phyloP scores from a whole-genome alignment of 225 moss, liverwort and hornwort genomes.

The Sphagnum contortum region DNA sequence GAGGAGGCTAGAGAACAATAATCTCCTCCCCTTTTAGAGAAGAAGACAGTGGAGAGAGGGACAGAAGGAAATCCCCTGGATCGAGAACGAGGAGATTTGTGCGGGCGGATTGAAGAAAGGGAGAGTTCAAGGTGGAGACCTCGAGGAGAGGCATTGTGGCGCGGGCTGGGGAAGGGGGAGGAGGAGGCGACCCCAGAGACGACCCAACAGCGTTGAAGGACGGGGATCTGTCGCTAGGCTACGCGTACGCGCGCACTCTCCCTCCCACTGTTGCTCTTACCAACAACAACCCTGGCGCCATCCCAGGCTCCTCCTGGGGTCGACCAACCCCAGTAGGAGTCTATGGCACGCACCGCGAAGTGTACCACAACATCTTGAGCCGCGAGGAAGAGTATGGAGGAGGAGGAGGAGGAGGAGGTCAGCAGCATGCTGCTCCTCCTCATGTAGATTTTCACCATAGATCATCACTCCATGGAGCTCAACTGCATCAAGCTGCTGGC shows the following conservation, averaged over 20 bases:
- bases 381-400: constrained; percentile 35
- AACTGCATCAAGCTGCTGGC: too few relatives aligned
- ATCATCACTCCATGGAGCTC: too few relatives aligned
- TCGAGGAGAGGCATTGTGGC: constrained; percentile 41
- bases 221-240: constrained; percentile 58
- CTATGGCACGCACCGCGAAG: constrained; percentile 46
- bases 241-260: constrained; percentile 39
- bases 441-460: too few relatives aligned
- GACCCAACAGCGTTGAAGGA: constrained; percentile 49
- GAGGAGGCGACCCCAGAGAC: constrained; percentile 42
- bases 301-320: constrained; percentile 63
- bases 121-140: constrained; percentile 6
- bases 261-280: constrained; percentile 8
- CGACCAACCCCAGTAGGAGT: constrained; percentile 46
- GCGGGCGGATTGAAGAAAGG: too few relatives aligned
- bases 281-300: constrained; percentile 41
- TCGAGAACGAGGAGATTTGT: too few relatives aligned
- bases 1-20: neutral
- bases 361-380: constrained; percentile 44
- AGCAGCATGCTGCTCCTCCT: too few relatives aligned
- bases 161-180: constrained; percentile 50
- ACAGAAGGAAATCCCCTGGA: too few relatives aligned
- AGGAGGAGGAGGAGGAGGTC: too few relatives aligned
- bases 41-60: too few relatives aligned
- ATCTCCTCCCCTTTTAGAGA: too few relatives aligned